phyloP scores from a whole-genome alignment of 2,329 filamentous ascomycete species.

The Didymella lethalis region DNA sequence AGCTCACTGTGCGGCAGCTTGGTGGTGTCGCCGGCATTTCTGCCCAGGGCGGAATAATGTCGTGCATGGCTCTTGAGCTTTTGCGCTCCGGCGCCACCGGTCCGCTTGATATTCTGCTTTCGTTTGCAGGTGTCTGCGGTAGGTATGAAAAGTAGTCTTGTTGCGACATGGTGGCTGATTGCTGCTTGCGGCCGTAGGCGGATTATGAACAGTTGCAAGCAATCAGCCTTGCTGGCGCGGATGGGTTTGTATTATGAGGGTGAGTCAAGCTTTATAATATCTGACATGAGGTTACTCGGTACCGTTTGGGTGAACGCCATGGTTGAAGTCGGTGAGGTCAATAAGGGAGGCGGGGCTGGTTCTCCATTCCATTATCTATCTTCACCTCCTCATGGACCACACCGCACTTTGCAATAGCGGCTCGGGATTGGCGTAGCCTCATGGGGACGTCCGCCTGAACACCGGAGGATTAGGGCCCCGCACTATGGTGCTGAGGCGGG shows the following conservation, averaged over 20 bases:
- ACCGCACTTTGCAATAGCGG: conserved; percentile 19
- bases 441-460: conserved; percentile 12
- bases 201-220: conserved; percentile 1
- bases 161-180: conserved; percentile 18
- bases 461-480: conserved; percentile 8
- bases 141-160: conserved; percentile 21
- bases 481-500: conserved; percentile 10
- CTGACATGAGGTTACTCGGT: conserved; percentile 10
- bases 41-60: conserved; percentile 23
- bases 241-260: conserved; percentile 8
- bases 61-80: conserved; percentile 23
- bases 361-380: conserved; percentile 21
- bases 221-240: conserved; percentile 17
- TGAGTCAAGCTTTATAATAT: conserved; percentile 12
- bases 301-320: conserved; percentile 10
- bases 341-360: conserved; percentile 23
- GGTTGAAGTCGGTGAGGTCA: conserved; percentile 18
- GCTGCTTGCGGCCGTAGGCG: conserved; percentile 4
- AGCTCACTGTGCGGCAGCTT: conserved; percentile 29
- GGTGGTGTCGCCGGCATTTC: conserved; percentile 21
- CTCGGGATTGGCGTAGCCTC: conserved; percentile 17
- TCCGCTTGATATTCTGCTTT: conserved; percentile 4
- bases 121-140: conserved; percentile 2
- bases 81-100: conserved; percentile 14
- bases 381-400: conserved; percentile 18